These are phyloP conservation scores for Parathielavia appendiculata DNA, from an alignment of 495 filamentous ascomycete species.

Conservation along the genomic window DNA sequence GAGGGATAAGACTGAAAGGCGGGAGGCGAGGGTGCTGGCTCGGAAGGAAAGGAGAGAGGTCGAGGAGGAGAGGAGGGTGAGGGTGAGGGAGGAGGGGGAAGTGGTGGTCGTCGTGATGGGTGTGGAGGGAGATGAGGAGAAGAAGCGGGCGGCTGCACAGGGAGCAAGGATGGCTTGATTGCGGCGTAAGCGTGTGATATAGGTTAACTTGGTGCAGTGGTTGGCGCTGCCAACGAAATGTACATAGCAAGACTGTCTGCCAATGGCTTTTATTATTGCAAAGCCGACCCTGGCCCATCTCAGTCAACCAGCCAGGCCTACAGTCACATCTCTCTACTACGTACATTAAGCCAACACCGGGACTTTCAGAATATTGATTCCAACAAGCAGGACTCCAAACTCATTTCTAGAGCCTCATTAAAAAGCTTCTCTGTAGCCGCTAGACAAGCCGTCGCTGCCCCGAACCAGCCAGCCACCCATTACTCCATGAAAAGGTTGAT, in stretches of 20 bases:
- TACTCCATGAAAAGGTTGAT: not conserved
- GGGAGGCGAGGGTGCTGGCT: constrained; percentile 30
- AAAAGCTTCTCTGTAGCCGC: too few species aligned
- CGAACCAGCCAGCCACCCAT: not conserved
- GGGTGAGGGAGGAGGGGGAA: constrained; percentile 60
- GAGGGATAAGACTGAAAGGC: constrained; percentile 54
- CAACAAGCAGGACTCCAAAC: too few species aligned
- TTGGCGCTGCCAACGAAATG: too few species aligned
- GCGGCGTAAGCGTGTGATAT: not conserved
- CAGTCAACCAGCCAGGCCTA: too few species aligned
- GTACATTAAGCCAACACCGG: too few species aligned
- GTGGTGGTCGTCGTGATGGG: constrained; percentile 47
- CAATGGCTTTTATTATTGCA: too few species aligned
- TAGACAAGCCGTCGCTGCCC: too few species aligned
- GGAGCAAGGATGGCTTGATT: constrained; percentile 8
- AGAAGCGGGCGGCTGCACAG: constrained; percentile 1
- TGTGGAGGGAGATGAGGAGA: constrained; percentile 25
- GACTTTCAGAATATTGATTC: too few species aligned
- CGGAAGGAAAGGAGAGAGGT: constrained; percentile 30
- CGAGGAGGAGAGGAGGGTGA: constrained; percentile 42
- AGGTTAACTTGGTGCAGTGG: not conserved
- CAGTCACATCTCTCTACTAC: too few species aligned
- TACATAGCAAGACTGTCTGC: too few species aligned
- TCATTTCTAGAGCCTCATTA: too few species aligned
- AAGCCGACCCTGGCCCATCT: too few species aligned